Evolutionary conservation across 2,329 filamentous ascomycete species (phyloP).

Genomic region (Tolypocladium cylindrosporum): DNA sequence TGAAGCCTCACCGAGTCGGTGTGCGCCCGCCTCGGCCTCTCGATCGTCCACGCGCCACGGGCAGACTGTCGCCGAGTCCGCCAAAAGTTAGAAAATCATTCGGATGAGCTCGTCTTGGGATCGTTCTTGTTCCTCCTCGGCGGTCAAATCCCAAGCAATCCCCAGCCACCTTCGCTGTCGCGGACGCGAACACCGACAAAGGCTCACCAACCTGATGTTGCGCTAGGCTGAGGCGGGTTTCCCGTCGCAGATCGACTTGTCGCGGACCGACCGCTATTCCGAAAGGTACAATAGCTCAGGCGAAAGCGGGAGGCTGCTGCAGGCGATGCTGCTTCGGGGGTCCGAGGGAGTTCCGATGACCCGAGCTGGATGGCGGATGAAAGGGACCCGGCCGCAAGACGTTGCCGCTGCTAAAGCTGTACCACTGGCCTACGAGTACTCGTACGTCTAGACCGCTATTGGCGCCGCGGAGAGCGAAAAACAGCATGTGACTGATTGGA

Average conservation of each 20-base stretch:
- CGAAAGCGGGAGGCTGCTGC: too few relatives aligned
- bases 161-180: neutral
- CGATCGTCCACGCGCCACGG: neutral
- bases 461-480: neutral
- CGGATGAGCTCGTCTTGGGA: neutral
- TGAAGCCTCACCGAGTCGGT: neutral
- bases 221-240: neutral
- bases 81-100: neutral
- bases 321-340: neutral
- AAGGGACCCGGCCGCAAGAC: neutral
- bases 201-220: neutral
- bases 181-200: neutral
- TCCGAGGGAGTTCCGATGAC: neutral
- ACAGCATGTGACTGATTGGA: constrained; percentile 3
- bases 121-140: neutral
- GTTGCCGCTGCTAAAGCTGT: neutral
- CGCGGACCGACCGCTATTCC: neutral
- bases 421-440: too few relatives aligned
- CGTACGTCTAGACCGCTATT: neutral
- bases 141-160: neutral
- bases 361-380: neutral
- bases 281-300: neutral
- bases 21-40: neutral
- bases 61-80: neutral
- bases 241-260: neutral